A percentile compares a stretch with the other conserved stretches of the same genome.
These are phyloP conservation scores for Fusarium citri DNA, from an alignment of 2,329 filamentous ascomycete species.

Conservation along the genomic window DNA sequence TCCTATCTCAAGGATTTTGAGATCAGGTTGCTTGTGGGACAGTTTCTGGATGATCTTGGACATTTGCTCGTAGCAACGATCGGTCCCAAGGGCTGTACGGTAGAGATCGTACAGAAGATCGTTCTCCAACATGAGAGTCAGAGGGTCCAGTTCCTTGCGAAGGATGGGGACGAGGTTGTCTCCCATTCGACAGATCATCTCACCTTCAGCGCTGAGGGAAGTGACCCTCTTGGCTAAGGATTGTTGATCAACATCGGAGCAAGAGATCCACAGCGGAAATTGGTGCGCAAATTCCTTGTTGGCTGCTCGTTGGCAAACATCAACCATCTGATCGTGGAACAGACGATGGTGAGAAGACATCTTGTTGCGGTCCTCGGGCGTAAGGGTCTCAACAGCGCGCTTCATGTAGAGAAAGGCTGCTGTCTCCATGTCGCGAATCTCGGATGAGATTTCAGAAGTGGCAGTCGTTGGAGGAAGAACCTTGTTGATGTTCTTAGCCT, in stretches of 20 bases:
- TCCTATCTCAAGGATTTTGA: constrained; percentile 8
- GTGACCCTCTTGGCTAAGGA: not conserved
- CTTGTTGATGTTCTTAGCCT: not conserved
- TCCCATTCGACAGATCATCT: constrained; percentile 1
- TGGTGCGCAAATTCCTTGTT: not conserved
- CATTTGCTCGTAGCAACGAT: not conserved
- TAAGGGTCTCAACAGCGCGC: not conserved
- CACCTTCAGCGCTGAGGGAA: not conserved
- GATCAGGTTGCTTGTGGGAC: not conserved
- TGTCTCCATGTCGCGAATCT: not conserved
- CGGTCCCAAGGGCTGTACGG: not conserved
- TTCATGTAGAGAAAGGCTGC: not conserved
- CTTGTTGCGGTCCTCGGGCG: not conserved
- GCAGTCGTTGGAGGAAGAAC: not conserved
- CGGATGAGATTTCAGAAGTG: not conserved
- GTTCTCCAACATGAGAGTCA: not conserved
- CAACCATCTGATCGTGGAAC: not conserved
- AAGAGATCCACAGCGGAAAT: not conserved
- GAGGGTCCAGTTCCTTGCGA: not conserved
- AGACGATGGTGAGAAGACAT: not conserved
- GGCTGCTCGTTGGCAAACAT: not conserved
- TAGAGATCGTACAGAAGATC: not conserved
- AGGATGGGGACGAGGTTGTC: not conserved
- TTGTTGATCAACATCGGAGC: not conserved
- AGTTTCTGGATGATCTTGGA: not conserved